Evolutionary conservation across 148 eudicot genomes (phyloP).

Genomic region (Arbutus unedo): DNA sequence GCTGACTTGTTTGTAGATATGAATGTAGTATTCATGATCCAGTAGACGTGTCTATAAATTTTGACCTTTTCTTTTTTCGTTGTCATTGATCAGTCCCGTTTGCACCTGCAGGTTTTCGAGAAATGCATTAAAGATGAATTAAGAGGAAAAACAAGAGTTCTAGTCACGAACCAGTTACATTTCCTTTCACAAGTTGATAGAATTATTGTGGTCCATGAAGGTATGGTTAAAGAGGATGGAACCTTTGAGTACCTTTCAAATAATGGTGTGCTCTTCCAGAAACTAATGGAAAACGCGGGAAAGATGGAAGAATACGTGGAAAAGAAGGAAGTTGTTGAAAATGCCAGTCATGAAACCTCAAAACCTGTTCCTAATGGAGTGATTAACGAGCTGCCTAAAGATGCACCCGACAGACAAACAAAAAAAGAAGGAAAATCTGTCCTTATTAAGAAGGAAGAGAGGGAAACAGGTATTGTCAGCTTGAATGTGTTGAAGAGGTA

Average conservation of each 20-base stretch:
- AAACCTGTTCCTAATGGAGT: constrained; percentile 56
- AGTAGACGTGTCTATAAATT: no score
- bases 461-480: constrained; percentile 92
- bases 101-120: constrained; percentile 71
- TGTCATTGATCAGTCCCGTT: neutral
- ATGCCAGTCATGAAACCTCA: constrained; percentile 30
- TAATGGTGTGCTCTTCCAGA: constrained; percentile 72
- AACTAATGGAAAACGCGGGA: constrained; percentile 94
- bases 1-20: neutral
- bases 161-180: constrained; percentile 93
- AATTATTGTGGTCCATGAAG: constrained; percentile 84
- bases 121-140: constrained; percentile 88
- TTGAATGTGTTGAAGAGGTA: constrained; percentile 73
- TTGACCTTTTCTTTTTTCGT: neutral
- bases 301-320: constrained; percentile 92
- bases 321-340: constrained; percentile 46
- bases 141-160: constrained; percentile 80
- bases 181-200: constrained; percentile 91
- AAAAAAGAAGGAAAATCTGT: constrained; percentile 62
- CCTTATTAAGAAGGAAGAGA: constrained; percentile 90
- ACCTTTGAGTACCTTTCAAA: constrained; percentile 78
- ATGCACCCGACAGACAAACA: constrained; percentile 33
- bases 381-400: constrained; percentile 33
- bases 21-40: neutral
- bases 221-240: constrained; percentile 83